Percentiles rank a stretch among this genome's conserved stretches.
phyloP scores from a whole-genome alignment of 257 asterid genomes.

The Salvia rosmarinus region DNA sequence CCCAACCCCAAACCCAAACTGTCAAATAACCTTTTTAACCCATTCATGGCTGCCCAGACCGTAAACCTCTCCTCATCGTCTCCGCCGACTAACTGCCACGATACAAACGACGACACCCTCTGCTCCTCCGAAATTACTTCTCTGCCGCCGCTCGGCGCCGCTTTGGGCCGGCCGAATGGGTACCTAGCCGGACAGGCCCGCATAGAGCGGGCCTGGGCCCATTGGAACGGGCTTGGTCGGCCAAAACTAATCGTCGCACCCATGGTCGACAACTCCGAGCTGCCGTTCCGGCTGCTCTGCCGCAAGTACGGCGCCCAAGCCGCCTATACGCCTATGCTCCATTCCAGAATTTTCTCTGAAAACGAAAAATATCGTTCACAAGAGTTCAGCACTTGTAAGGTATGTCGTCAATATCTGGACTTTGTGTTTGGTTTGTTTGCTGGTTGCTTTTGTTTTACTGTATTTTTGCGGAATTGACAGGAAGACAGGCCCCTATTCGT shows the following conservation, averaged over 20 bases:
- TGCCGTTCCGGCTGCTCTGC: conserved; percentile 92
- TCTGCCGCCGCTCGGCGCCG: conserved; percentile 19
- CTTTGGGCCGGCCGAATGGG: conserved; percentile 55
- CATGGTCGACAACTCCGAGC: conserved; percentile 98
- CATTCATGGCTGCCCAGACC: conserved; percentile 61
- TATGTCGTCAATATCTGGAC: conserved; percentile 22
- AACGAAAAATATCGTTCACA: conserved; percentile 73
- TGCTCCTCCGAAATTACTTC: conserved; percentile 42
- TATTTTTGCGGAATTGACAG: conserved; percentile 43
- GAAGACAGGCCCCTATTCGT: conserved; percentile 96
- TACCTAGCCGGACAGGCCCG: conserved; percentile 67
- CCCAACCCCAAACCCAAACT: not conserved
- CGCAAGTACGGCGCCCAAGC: conserved; percentile 94
- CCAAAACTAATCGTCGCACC: conserved; percentile 88
- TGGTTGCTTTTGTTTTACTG: conserved; percentile 4
- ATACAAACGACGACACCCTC: conserved; percentile 48
- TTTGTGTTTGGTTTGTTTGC: conserved; percentile 11
- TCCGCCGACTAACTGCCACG: conserved; percentile 30
- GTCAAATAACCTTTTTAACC: conserved; percentile 13
- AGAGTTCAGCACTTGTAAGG: conserved; percentile 94
- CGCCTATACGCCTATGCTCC: conserved; percentile 98
- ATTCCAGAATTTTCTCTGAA: conserved; percentile 81
- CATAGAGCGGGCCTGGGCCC: conserved; percentile 89
- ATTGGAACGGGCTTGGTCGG: conserved; percentile 79
- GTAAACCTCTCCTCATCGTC: conserved; percentile 38